Conservation (phyloP, 2,329 filamentous ascomycete genomes). For the Talaromyces amestolkiae region DNA sequence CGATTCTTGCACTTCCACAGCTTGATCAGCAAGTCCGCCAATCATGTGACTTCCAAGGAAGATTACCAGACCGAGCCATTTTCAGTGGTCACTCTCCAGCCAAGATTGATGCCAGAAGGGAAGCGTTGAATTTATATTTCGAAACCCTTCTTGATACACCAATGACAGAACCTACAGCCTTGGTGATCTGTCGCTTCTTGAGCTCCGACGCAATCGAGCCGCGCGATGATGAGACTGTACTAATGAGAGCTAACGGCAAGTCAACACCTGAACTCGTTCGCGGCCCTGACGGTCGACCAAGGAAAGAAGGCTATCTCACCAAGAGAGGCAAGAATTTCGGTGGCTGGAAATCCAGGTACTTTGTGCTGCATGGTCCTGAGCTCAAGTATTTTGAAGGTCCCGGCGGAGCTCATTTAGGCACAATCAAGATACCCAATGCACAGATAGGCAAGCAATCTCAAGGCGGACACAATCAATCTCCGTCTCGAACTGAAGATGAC, state of each 20-base stretch:
- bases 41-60: slow-evolving; percentile 68
- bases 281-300: slow-evolving; percentile 63
- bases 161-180: slow-evolving; percentile 71
- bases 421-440: slow-evolving; percentile 85
- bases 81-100: slow-evolving; percentile 93
- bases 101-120: slow-evolving; percentile 81
- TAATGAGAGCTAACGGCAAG: slow-evolving; percentile 42
- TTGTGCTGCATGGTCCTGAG: slow-evolving; percentile 66
- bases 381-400: slow-evolving; percentile 90
- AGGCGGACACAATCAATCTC: slow-evolving; percentile 58
- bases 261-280: slow-evolving; percentile 35
- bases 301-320: slow-evolving; percentile 86
- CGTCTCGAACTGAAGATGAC: slow-evolving; percentile 66
- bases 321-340: slow-evolving; percentile 99
- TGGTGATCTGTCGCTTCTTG: slow-evolving; percentile 83
- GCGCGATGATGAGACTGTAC: slow-evolving; percentile 52
- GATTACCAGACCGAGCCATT: slow-evolving; percentile 76
- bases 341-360: slow-evolving; percentile 88
- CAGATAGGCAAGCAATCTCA: slow-evolving; percentile 92
- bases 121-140: slow-evolving; percentile 79
- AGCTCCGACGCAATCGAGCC: slow-evolving; percentile 63
- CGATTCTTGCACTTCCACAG: slow-evolving; percentile 73
- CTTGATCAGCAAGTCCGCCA: slow-evolving; percentile 80
- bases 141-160: slow-evolving; percentile 79
- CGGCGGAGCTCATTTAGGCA: slow-evolving; percentile 84